These are phyloP conservation scores for Aspergillus ruber DNA, from an alignment of 2,329 filamentous ascomycete genomes.

Conservation along the genomic window DNA sequence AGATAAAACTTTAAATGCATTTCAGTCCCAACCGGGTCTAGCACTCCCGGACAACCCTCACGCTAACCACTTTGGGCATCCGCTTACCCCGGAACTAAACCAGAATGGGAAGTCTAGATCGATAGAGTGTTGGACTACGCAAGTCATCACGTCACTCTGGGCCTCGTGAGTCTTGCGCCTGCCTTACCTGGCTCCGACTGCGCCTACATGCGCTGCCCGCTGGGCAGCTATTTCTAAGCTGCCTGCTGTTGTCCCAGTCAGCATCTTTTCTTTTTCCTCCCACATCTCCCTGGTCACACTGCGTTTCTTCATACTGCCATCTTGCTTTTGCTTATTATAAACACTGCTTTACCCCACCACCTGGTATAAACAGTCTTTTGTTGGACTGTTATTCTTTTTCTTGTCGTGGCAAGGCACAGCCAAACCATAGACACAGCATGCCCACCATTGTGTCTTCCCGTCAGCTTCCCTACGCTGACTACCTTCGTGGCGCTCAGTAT, in stretches of 20 bases:
- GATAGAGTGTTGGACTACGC: conserved; percentile 29
- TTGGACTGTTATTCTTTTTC: no score
- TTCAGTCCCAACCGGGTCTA: conserved; percentile 11
- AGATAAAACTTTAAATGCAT: not conserved
- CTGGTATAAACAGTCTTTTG: conserved; percentile 1
- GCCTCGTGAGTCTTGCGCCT: conserved; percentile 3
- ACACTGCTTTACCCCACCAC: conserved; percentile 3
- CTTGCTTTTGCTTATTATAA: not conserved
- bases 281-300: not conserved
- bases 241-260: not conserved
- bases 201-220: not conserved
- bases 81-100: conserved; percentile 6
- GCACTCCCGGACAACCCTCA: conserved; percentile 7
- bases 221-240: not conserved
- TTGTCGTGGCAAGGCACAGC: not conserved
- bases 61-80: not conserved
- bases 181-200: no score
- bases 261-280: not conserved
- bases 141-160: conserved; percentile 20
- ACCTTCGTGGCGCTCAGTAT: conserved; percentile 15
- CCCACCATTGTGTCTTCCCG: conserved; percentile 1
- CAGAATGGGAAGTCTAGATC: conserved; percentile 6
- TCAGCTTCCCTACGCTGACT: not conserved
- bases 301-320: not conserved
- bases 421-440: conserved; percentile 1